phyloP scores from a whole-genome alignment of 805 yeast species.

The Kluyveromyces dobzhanskii region DNA sequence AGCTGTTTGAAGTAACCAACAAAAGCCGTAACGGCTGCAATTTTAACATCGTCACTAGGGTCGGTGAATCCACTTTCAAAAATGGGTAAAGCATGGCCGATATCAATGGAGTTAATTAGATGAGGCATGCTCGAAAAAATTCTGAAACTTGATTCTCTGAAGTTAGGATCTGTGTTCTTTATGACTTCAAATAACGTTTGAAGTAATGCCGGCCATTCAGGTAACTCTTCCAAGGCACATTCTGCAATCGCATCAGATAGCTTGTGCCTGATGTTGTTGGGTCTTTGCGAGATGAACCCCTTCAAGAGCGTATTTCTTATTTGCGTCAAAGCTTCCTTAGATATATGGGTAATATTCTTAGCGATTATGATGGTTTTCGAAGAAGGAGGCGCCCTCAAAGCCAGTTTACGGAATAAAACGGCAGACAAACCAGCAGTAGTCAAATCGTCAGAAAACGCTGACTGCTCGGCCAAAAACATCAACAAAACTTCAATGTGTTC shows the following conservation, averaged over 20 bases:
- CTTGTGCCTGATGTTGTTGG: conserved; percentile 80
- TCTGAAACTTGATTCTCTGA: conserved; percentile 87
- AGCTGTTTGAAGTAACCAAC: conserved; percentile 78
- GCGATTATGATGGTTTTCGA: conserved; percentile 54
- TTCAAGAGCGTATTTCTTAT: conserved; percentile 58
- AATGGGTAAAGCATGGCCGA: conserved; percentile 52
- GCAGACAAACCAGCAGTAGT: conserved; percentile 68
- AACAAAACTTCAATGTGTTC: conserved; percentile 64
- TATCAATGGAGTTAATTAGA: conserved; percentile 51
- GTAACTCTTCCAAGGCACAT: conserved; percentile 62
- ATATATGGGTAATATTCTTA: conserved; percentile 66
- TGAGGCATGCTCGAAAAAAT: conserved; percentile 81
- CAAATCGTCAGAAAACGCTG: conserved; percentile 54
- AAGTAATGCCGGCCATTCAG: conserved; percentile 69
- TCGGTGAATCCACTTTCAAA: conserved; percentile 81
- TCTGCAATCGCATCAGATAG: conserved; percentile 92
- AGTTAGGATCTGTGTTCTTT: conserved; percentile 45
- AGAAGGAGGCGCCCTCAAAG: conserved; percentile 64
- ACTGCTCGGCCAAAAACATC: conserved; percentile 73
- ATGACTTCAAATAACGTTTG: conserved; percentile 68
- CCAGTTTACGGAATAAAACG: conserved; percentile 80
- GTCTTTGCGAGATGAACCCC: conserved; percentile 64
- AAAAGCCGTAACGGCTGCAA: conserved; percentile 87
- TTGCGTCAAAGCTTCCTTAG: conserved; percentile 48
- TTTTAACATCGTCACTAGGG: conserved; percentile 69